phyloP scores from a whole-genome alignment of 1,139 yeast genomes.

The Trichomonascaceae sp. region DNA sequence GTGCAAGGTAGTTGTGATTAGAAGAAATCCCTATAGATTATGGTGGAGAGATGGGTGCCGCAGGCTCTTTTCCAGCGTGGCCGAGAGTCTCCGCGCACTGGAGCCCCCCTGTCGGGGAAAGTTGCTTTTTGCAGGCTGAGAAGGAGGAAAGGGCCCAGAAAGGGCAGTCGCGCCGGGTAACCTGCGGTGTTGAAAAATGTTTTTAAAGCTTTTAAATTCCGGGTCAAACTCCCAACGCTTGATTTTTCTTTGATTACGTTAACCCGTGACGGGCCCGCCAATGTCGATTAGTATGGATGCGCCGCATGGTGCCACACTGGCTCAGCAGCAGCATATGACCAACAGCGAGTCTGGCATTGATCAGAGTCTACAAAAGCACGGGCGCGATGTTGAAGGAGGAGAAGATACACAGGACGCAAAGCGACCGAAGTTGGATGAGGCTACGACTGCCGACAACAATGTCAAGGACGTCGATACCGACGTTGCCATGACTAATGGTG shows the following conservation, averaged over 20 bases:
- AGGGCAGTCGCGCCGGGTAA: constrained; percentile 1
- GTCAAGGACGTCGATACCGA: constrained; percentile 1
- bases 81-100: too few relatives aligned
- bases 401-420: not conserved
- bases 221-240: not conserved
- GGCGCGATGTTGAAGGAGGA: not conserved
- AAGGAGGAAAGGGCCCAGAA: too few relatives aligned
- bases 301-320: not conserved
- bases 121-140: too few relatives aligned
- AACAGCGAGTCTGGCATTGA: too few relatives aligned
- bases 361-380: not conserved
- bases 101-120: too few relatives aligned
- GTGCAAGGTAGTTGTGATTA: too few relatives aligned
- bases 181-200: not conserved
- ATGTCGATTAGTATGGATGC: not conserved
- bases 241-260: not conserved
- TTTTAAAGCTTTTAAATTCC: not conserved
- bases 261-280: not conserved
- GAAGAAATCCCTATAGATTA: too few relatives aligned
- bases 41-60: too few relatives aligned
- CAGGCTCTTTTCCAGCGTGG: too few relatives aligned
- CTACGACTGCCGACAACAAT: not conserved
- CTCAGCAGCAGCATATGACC: too few relatives aligned
- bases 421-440: not conserved
- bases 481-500: not conserved